Conservation (phyloP, 345 rosid species). For the Anacardium occidentale region DNA sequence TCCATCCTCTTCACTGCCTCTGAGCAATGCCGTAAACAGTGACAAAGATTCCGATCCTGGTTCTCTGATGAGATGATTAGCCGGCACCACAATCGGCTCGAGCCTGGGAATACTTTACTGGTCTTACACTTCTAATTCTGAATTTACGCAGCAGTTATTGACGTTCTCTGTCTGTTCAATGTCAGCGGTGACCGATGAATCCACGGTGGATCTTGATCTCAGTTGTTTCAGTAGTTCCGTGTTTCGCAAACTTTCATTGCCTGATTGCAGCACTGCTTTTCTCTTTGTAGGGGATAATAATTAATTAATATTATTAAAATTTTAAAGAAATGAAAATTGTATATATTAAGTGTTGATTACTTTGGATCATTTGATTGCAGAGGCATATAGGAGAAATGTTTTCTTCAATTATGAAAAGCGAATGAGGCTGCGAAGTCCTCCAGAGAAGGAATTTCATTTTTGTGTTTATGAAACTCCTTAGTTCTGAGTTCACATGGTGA, state of each 20-base stretch:
- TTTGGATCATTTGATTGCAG: conserved; percentile 37
- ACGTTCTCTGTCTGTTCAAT: conserved; percentile 53
- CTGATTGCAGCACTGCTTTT: conserved; percentile 53
- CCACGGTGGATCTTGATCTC: conserved; percentile 27
- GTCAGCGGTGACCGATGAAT: conserved; percentile 22
- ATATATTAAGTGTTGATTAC: background rate
- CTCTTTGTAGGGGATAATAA: conserved; percentile 54
- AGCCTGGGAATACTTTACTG: conserved; percentile 58
- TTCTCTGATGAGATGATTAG: conserved; percentile 47
- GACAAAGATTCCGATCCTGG: background rate
- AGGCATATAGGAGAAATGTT: conserved; percentile 72
- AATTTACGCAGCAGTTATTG: conserved; percentile 28
- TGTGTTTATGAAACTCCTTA: background rate
- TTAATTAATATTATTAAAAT: too few relatives aligned
- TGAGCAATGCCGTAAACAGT: conserved; percentile 22
- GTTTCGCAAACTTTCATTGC: conserved; percentile 58
- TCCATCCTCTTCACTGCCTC: conserved; percentile 32
- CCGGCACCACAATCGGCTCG: conserved; percentile 54
- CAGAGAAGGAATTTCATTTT: conserved; percentile 61
- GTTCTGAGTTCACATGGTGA: too few relatives aligned
- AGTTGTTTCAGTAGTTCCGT: conserved; percentile 23
- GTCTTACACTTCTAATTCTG: conserved; percentile 33
- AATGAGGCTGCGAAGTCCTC: conserved; percentile 81
- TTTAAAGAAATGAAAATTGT: too few relatives aligned
- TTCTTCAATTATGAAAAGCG: conserved; percentile 98